A percentile compares a stretch with the other conserved stretches of the same genome.
Conservation (phyloP, 2,329 filamentous ascomycete genomes). For the Simplicillium aogashimaense region DNA sequence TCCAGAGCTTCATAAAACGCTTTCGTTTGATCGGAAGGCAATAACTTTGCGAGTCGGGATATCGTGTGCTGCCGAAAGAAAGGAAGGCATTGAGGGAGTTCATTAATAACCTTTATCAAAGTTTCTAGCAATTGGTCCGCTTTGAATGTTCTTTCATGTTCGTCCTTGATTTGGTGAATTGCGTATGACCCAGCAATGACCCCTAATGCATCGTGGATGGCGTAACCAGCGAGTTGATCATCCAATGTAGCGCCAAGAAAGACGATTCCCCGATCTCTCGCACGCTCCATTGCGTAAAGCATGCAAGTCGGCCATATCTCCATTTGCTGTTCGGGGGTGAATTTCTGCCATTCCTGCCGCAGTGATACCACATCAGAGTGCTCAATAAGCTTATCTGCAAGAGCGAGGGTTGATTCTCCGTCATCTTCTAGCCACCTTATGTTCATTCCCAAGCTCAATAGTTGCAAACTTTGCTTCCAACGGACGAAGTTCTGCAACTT, state of each 20-base stretch:
- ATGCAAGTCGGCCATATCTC: conserved; percentile 22
- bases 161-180: neutral
- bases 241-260: conserved; percentile 28
- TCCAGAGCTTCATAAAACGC: neutral
- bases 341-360: conserved; percentile 19
- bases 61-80: neutral
- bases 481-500: too few relatives aligned
- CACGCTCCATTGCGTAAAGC: conserved; percentile 21
- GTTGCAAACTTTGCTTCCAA: too few relatives aligned
- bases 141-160: neutral
- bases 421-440: too few relatives aligned
- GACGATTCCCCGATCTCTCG: conserved; percentile 18
- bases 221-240: conserved; percentile 24
- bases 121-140: neutral
- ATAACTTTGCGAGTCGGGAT: neutral
- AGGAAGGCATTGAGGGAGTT: neutral
- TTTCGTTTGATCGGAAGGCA: neutral
- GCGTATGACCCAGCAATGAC: conserved; percentile 15
- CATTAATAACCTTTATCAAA: neutral
- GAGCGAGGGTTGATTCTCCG: neutral
- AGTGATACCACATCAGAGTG: conserved; percentile 18
- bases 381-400: conserved; percentile 18
- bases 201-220: conserved; percentile 23
- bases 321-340: conserved; percentile 15
- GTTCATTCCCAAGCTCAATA: too few relatives aligned